Base-by-base conservation (phyloP, 2,329 filamentous ascomycete genomes). In the Cordyceps farinosa region DNA sequence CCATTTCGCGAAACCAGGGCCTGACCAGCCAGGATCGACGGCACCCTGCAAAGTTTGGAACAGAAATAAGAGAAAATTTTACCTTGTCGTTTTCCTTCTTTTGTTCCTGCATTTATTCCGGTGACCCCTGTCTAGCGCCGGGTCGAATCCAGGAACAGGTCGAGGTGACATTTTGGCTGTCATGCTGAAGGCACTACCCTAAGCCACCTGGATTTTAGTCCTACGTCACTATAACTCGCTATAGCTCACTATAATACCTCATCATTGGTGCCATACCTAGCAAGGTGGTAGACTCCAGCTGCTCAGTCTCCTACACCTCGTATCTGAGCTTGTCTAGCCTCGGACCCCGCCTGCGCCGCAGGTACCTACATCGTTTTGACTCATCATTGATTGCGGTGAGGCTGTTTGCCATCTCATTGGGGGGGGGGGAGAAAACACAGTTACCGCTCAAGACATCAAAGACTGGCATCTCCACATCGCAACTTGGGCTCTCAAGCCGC, bases 1-100 rank as follows among this genome's bases (percentile, higher is more conserved):
- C 63, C 57, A 64, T 61, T 64, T 64, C 50, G 40, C 50, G 50
- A 54, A 54, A 61, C 36, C 40, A 54, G 32, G 51, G 40, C 59
- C 50, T 17, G 38, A 51, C 47, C 22, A 36, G 27, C 30, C 30
- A 47, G 15, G 11, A 54, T 54, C 30, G 9, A 36, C 47, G 22
- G 17, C 9, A 8, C 38, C 34, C 32, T 42, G 48, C 15, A 15
- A 17, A 29, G 15, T 34, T 36, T n/a, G 10, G 10, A 29, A 3
- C 27, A 27, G 8, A 47, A 22, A 44, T 15, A 42, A 22, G 13
- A 27, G 27, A 29, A 11, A 44, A 45, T 54, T 48, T 42, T 47
- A 17, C 42, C n/a, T 30, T 29, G 3, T 22, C 36, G 42, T 40
- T 34, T 34, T 51, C 27, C 13, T 56, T 42, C 8, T 50, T 32